Conservation (phyloP, 352 stramenopile species). For the Pythium aristosporum region DNA sequence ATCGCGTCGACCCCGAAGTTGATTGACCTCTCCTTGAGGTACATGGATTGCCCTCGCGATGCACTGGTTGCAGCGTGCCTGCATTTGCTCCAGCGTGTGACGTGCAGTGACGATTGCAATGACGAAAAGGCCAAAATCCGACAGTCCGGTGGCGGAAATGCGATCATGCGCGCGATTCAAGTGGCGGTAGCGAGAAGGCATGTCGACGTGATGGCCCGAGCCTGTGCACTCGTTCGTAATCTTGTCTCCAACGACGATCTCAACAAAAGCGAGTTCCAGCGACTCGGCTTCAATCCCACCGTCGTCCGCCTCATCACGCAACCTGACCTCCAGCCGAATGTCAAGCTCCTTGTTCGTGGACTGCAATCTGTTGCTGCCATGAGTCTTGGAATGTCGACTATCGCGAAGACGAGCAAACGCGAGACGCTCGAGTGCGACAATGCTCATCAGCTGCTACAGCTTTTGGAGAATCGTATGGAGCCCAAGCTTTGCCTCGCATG, state of each 20-base stretch:
- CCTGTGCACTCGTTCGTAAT: slow-evolving; percentile 49
- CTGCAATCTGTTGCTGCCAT: slow-evolving; percentile 56
- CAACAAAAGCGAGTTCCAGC: slow-evolving; percentile 54
- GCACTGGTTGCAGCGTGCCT: slow-evolving; percentile 42
- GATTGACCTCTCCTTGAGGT: slow-evolving; percentile 43
- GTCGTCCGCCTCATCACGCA: slow-evolving; percentile 23
- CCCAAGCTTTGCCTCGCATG: slow-evolving; percentile 43
- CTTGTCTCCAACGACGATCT: slow-evolving; percentile 45
- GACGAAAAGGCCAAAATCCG: slow-evolving; percentile 42
- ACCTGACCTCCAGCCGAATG: not conserved
- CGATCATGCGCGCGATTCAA: slow-evolving; percentile 50
- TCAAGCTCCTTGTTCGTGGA: slow-evolving; percentile 46
- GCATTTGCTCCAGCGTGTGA: slow-evolving; percentile 55
- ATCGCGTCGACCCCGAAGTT: slow-evolving; percentile 46
- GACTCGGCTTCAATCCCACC: slow-evolving; percentile 42
- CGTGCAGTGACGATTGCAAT: slow-evolving; percentile 26
- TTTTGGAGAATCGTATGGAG: slow-evolving; percentile 29
- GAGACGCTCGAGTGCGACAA: slow-evolving; percentile 59
- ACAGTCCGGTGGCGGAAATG: slow-evolving; percentile 26
- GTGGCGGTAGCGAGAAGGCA: slow-evolving; percentile 15
- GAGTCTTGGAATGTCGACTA: slow-evolving; percentile 29
- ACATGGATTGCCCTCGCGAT: slow-evolving; percentile 38
- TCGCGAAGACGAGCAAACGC: slow-evolving; percentile 48
- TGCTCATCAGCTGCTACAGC: slow-evolving; percentile 33
- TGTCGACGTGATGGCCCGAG: slow-evolving; percentile 32